phyloP scores from a whole-genome alignment of 768 basidiomycete species.

The Xerocomellus chrysenteron region DNA sequence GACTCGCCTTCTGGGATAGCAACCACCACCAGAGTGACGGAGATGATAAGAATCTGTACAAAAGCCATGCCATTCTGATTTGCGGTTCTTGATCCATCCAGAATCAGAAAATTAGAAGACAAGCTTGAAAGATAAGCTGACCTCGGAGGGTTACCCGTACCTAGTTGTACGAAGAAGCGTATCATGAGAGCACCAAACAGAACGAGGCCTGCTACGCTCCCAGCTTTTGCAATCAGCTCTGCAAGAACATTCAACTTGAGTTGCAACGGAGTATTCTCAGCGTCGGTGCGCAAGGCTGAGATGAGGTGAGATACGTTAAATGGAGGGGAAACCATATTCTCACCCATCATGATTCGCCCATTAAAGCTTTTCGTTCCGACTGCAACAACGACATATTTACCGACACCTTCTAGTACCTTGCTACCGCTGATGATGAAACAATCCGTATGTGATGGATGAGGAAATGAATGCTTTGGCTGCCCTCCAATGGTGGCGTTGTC shows the following conservation, averaged over 20 bases:
- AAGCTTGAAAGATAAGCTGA: conserved; percentile 25
- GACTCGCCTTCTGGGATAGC: conserved; percentile 77
- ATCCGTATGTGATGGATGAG: conserved; percentile 60
- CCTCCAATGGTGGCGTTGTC: conserved; percentile 28
- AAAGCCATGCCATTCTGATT: conserved; percentile 87
- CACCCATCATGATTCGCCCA: conserved; percentile 97
- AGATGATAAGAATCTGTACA: conserved; percentile 90
- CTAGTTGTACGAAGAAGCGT: conserved; percentile 89
- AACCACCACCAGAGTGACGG: conserved; percentile 88
- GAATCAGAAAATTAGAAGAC: conserved; percentile 7
- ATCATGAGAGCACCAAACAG: conserved; percentile 89
- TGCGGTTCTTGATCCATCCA: conserved; percentile 47
- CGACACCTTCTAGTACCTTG: conserved; percentile 94
- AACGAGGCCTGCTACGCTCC: conserved; percentile 74
- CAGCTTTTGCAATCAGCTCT: conserved; percentile 91
- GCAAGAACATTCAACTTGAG: conserved; percentile 92
- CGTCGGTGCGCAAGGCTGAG: conserved; percentile 79
- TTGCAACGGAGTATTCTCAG: conserved; percentile 91
- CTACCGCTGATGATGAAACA: conserved; percentile 91
- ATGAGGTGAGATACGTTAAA: background rate
- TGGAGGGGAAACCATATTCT: background rate
- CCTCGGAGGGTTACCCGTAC: conserved; percentile 55
- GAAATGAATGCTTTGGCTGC: conserved; percentile 6
- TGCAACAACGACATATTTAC: conserved; percentile 87
- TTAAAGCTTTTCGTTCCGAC: conserved; percentile 94